Evolutionary conservation across 345 rosid genomes (phyloP).

Genomic region (Psidium friedrichsthalianum): DNA sequence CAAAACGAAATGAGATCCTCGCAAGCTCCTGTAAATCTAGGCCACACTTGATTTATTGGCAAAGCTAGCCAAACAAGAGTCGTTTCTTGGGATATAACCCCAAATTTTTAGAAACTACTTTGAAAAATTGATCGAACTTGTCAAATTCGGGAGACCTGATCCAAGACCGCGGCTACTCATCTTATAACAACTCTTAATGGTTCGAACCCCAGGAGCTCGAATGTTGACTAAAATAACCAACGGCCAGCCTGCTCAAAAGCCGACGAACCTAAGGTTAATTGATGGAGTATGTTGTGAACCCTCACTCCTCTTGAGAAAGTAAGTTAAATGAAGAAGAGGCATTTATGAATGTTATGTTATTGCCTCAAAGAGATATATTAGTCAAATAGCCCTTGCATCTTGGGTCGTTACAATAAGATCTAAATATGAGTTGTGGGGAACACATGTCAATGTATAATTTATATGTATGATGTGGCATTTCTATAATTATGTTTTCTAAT

Average conservation of each 20-base stretch:
- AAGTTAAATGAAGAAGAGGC: background rate
- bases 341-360: background rate
- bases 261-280: background rate
- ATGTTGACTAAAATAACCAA: background rate
- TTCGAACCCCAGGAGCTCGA: background rate
- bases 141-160: background rate
- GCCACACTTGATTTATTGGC: background rate
- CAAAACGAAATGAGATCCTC: background rate
- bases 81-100: background rate
- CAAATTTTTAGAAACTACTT: no score
- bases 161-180: background rate
- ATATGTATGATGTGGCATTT: no score
- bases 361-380: background rate
- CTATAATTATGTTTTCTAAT: no score
- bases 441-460: no score
- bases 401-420: no score
- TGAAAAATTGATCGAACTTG: background rate
- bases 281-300: background rate
- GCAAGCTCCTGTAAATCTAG: background rate
- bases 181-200: background rate
- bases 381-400: no score
- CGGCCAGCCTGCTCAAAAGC: background rate
- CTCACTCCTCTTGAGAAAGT: background rate
- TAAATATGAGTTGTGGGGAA: no score
- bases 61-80: background rate